Percentiles rank a stretch among this genome's conserved stretches.
These are phyloP conservation scores for Nakazawaea populi DNA, from an alignment of 805 yeast genomes.

Conservation along the genomic window DNA sequence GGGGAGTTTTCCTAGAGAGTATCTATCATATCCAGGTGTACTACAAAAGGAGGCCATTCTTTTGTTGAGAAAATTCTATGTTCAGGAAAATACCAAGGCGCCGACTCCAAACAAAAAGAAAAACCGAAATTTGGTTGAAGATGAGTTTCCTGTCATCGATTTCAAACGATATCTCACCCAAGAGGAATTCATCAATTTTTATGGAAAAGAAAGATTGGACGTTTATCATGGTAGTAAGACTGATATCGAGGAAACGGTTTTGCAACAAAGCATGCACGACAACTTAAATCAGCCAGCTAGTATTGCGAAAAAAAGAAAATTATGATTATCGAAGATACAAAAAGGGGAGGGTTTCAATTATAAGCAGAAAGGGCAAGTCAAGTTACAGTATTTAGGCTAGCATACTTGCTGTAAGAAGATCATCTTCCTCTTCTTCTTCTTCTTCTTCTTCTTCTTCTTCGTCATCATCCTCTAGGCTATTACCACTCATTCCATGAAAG, in stretches of 20 bases:
- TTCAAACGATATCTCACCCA: slow-evolving; percentile 48
- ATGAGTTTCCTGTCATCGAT: slow-evolving; percentile 53
- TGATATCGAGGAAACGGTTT: neutral
- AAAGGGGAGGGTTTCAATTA: too few species aligned
- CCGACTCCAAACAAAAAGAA: slow-evolving; percentile 77
- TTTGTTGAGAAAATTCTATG: slow-evolving; percentile 75
- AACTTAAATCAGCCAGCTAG: neutral
- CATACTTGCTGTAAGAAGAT: slow-evolving; percentile 9
- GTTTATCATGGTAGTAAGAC: neutral
- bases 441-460: neutral
- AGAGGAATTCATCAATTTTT: slow-evolving; percentile 43
- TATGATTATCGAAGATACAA: neutral
- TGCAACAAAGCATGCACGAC: neutral
- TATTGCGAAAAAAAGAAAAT: neutral
- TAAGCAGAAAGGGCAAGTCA: neutral
- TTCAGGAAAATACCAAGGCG: slow-evolving; percentile 79
- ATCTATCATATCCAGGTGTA: slow-evolving; percentile 70
- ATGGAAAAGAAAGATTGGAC: slow-evolving; percentile 33
- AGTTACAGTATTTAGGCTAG: neutral
- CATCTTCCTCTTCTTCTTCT: slow-evolving; percentile 5
- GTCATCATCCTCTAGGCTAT: neutral
- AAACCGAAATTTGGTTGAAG: slow-evolving; percentile 51
- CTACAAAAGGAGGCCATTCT: slow-evolving; percentile 77
- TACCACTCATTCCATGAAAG: neutral
- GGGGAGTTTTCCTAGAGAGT: slow-evolving; percentile 25